These are phyloP conservation scores for Sambucus nigra DNA, from an alignment of 129 eudicot genomes.

Conservation along the genomic window DNA sequence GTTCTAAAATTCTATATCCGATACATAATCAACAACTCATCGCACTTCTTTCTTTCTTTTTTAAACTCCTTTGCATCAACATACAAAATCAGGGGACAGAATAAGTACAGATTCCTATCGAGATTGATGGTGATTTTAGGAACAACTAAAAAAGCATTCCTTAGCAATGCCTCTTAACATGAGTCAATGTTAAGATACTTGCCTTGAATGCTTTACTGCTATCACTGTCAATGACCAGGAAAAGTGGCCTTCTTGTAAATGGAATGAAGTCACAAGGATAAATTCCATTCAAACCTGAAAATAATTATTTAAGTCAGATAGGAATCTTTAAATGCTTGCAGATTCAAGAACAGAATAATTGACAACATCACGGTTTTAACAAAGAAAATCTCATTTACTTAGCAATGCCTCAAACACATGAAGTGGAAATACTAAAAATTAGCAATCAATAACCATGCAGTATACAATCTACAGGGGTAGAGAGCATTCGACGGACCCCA, in stretches of 20 bases:
- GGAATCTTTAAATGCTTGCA: not conserved
- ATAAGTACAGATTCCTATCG: too few relatives aligned
- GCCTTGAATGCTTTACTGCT: conserved; percentile 71
- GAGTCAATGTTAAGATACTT: conserved; percentile 20
- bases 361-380: not conserved
- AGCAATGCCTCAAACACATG: not conserved
- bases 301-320: conserved; percentile 11
- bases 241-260: conserved; percentile 88
- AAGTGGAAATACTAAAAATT: not conserved
- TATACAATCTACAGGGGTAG: too few relatives aligned
- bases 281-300: conserved; percentile 70
- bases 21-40: too few relatives aligned
- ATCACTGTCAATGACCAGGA: conserved; percentile 74
- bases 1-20: too few relatives aligned
- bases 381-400: not conserved
- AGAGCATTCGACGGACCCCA: too few relatives aligned
- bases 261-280: conserved; percentile 92
- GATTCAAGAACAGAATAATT: not conserved
- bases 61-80: too few relatives aligned
- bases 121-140: not conserved
- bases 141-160: not conserved
- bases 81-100: too few relatives aligned
- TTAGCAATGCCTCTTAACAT: not conserved
- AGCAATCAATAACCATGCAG: too few relatives aligned
- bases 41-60: too few relatives aligned